Conservation (phyloP, 2,329 filamentous ascomycete species). For the Diplodia mutila region DNA sequence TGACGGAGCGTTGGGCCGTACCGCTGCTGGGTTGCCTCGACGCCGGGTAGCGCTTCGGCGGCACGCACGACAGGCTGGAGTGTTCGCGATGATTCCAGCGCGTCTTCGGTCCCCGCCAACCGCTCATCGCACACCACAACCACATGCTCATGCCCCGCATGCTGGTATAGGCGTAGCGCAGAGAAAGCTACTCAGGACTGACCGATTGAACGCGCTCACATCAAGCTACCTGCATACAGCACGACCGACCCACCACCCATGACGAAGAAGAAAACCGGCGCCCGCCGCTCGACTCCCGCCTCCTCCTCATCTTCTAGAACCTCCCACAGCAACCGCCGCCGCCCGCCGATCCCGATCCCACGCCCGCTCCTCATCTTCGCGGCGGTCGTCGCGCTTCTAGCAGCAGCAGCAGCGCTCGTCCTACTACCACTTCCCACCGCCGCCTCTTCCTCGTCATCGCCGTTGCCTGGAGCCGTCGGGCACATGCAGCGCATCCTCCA, state of each 20-base stretch:
- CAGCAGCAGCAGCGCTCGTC: background rate
- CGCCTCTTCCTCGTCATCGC: background rate
- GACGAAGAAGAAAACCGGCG: background rate
- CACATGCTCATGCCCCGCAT: background rate
- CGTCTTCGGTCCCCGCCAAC: background rate
- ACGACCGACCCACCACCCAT: background rate
- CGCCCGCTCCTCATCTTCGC: background rate
- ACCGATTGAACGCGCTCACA: background rate
- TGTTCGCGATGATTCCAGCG: constrained; percentile 13
- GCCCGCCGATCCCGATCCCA: background rate
- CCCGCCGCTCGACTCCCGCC: background rate
- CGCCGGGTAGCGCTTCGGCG: background rate
- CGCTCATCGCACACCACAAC: background rate
- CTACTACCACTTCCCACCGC: background rate
- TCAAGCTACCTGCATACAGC: background rate
- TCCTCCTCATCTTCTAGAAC: constrained; percentile 11
- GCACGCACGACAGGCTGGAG: background rate
- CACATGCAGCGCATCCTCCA: constrained; percentile 10
- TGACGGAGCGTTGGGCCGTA: background rate
- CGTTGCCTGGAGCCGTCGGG: background rate
- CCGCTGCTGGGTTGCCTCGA: background rate
- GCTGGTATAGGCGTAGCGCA: background rate
- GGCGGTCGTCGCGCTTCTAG: background rate
- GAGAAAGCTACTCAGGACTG: background rate
- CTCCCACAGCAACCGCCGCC: background rate